Percentiles rank a stretch among this genome's conserved stretches.
Conservation (phyloP, 148 eudicot genomes). For the Linanthus parryae region DNA sequence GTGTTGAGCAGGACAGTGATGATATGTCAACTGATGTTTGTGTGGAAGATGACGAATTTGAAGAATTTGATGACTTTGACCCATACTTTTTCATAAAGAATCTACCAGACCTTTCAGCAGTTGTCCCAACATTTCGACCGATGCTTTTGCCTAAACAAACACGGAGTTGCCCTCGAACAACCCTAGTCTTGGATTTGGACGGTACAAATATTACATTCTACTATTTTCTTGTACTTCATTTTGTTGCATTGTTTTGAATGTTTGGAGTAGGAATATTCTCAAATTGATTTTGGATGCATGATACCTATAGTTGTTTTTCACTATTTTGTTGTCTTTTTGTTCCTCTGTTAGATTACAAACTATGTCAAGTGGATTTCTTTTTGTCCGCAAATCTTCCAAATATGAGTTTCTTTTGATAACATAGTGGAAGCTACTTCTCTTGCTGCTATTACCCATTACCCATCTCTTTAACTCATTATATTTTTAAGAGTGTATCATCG, state of each 20-base stretch:
- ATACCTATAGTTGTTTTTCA: background rate
- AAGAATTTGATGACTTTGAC: constrained; percentile 89
- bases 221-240: constrained; percentile 2
- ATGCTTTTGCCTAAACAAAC: constrained; percentile 87
- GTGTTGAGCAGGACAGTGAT: constrained; percentile 68
- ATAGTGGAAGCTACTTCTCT: too few species aligned
- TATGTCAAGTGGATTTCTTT: too few species aligned
- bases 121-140: constrained; percentile 83
- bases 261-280: too few species aligned
- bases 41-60: constrained; percentile 67
- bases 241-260: too few species aligned
- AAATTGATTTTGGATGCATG: background rate
- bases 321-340: too few species aligned
- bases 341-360: too few species aligned
- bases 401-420: too few species aligned
- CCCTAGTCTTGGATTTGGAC: constrained; percentile 95
- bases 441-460: background rate
- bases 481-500: too few species aligned
- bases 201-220: constrained; percentile 34
- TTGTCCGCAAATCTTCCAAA: too few species aligned
- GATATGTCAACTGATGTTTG: constrained; percentile 53
- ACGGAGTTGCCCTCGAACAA: constrained; percentile 87
- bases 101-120: constrained; percentile 75
- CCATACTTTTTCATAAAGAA: constrained; percentile 89
- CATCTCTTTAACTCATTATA: background rate